phyloP scores from a whole-genome alignment of 2,329 filamentous ascomycete species.

The Aspergillus texensis region DNA sequence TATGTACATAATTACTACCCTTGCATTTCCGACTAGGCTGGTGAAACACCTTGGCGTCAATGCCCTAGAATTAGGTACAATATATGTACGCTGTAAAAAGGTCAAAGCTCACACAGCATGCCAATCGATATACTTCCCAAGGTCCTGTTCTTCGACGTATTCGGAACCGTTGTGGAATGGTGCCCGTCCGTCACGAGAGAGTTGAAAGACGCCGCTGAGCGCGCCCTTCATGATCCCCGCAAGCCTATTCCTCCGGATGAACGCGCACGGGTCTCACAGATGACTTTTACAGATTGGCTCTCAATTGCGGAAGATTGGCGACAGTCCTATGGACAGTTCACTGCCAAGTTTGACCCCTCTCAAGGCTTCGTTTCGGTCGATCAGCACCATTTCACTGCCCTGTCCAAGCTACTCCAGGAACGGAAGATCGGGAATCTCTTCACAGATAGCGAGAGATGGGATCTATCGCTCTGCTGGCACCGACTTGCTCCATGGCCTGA shows the following conservation, averaged over 20 bases:
- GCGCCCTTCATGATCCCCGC: slow-evolving; percentile 51
- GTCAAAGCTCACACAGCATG: slow-evolving; percentile 17
- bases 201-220: slow-evolving; percentile 55
- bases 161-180: slow-evolving; percentile 75
- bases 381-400: slow-evolving; percentile 67
- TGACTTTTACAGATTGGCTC: slow-evolving; percentile 63
- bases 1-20: no score
- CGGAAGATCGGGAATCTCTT: slow-evolving; percentile 64
- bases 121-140: slow-evolving; percentile 22
- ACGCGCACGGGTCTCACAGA: slow-evolving; percentile 51
- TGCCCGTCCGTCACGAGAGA: slow-evolving; percentile 65
- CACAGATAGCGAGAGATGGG: slow-evolving; percentile 62
- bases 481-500: slow-evolving; percentile 71
- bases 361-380: slow-evolving; percentile 69
- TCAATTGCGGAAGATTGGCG: slow-evolving; percentile 73
- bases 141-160: slow-evolving; percentile 39
- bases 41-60: background rate
- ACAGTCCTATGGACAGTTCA: slow-evolving; percentile 65
- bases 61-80: background rate
- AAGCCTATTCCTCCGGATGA: slow-evolving; percentile 51
- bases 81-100: background rate
- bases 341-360: slow-evolving; percentile 42
- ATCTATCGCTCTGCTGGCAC: slow-evolving; percentile 70
- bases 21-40: background rate
- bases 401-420: slow-evolving; percentile 59